Percentiles rank a stretch among this genome's conserved stretches.
Evolutionary conservation across 352 stramenopile species (phyloP).

Genomic region (Phytophthora sp.): DNA sequence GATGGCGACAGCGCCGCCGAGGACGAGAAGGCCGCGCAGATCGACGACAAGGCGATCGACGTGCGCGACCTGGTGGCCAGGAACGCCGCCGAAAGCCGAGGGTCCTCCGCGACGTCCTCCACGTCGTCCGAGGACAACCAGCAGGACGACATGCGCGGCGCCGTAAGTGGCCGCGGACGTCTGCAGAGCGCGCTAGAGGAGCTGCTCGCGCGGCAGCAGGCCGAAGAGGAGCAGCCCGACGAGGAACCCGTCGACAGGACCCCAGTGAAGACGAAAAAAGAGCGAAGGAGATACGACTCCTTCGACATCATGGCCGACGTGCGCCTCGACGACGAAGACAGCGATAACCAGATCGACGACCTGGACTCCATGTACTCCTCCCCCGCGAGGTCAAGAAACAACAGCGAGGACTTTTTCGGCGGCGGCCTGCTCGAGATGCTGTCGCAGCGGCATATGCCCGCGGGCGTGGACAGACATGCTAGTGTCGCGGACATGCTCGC

Average conservation of each 20-base stretch:
- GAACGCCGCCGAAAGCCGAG: conserved; percentile 26
- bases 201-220: conserved; percentile 23
- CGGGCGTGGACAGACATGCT: conserved; percentile 28
- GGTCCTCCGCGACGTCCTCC: conserved; percentile 35
- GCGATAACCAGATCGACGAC: conserved; percentile 24
- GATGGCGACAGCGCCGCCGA: not conserved
- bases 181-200: conserved; percentile 27
- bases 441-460: conserved; percentile 44
- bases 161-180: conserved; percentile 11
- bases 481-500: conserved; percentile 45
- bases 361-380: conserved; percentile 33
- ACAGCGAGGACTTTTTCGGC: conserved; percentile 40
- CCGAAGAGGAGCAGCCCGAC: conserved; percentile 21
- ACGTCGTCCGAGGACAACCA: conserved; percentile 40
- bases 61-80: conserved; percentile 54
- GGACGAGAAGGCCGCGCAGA: conserved; percentile 36
- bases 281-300: conserved; percentile 37
- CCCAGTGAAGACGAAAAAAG: conserved; percentile 11
- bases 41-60: conserved; percentile 65
- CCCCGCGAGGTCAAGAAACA: conserved; percentile 29
- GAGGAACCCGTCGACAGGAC: conserved; percentile 18
- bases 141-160: conserved; percentile 11
- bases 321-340: conserved; percentile 21
- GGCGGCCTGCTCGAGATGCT: conserved; percentile 36
- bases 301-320: conserved; percentile 40